Evolutionary conservation across 164 flowering plant genomes (phyloP).

Genomic region (Vitis labrusca): DNA sequence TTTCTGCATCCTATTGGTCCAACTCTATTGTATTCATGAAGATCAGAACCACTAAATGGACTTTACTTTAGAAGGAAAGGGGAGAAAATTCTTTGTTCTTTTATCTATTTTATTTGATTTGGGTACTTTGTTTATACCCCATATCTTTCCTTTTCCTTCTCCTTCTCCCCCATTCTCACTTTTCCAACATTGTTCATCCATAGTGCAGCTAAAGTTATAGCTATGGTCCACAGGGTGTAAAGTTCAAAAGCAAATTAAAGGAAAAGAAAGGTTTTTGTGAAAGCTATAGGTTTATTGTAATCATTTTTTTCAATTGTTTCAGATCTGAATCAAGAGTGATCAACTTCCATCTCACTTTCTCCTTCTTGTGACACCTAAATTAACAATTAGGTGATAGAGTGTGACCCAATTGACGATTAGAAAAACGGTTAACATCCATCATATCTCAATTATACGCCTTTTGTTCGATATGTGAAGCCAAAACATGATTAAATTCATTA

Average conservation of each 20-base stretch:
- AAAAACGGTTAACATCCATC: neutral
- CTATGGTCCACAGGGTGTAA: too few species aligned
- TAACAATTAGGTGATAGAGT: too few species aligned
- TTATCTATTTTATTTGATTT: neutral
- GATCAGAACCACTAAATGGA: neutral
- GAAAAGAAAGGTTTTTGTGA: too few species aligned
- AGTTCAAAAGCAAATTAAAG: too few species aligned
- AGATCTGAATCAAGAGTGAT: too few species aligned
- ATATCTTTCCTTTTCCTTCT: neutral
- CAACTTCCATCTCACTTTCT: too few species aligned
- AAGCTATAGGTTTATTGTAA: too few species aligned
- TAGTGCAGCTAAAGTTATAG: too few species aligned
- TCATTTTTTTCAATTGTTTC: too few species aligned
- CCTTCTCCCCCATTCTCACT: neutral
- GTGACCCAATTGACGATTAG: too few species aligned
- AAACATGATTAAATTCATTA: neutral
- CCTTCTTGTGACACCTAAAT: too few species aligned
- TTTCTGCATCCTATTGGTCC: neutral
- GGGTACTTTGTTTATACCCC: neutral
- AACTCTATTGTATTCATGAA: neutral
- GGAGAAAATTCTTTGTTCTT: neutral
- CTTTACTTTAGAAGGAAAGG: neutral
- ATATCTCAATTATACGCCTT: neutral
- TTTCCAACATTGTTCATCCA: neutral
- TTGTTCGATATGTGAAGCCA: neutral